These are phyloP conservation scores for Austroboletus eburneus DNA, from an alignment of 768 basidiomycete species.

Conservation along the genomic window DNA sequence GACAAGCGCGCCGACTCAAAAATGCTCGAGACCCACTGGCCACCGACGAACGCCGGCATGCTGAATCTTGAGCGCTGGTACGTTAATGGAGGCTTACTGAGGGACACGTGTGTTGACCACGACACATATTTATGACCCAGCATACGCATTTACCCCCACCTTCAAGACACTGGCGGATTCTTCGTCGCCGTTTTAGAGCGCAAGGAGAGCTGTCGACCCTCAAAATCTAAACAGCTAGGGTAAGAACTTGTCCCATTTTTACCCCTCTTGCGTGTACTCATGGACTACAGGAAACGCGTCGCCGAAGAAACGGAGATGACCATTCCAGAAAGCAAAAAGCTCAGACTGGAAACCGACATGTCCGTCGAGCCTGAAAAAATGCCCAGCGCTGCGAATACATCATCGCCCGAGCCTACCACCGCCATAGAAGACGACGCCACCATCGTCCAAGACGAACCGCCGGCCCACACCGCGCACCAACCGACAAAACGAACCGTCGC, in stretches of 20 bases:
- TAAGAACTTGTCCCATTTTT: not conserved
- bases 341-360: constrained; percentile 34
- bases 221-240: constrained; percentile 10
- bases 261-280: constrained; percentile 1
- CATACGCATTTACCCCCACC: constrained; percentile 87
- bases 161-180: constrained; percentile 97
- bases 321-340: constrained; percentile 49
- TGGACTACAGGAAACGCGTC: constrained; percentile 39
- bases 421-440: constrained; percentile 2
- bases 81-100: constrained; percentile 12
- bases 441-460: constrained; percentile 2
- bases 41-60: constrained; percentile 57
- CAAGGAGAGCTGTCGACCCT: constrained; percentile 22
- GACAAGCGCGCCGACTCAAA: constrained; percentile 51
- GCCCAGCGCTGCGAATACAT: constrained; percentile 2
- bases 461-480: not conserved
- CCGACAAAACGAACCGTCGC: constrained; percentile 13
- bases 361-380: constrained; percentile 3
- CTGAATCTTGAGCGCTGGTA: constrained; percentile 74
- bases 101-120: not conserved
- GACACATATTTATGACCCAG: constrained; percentile 35
- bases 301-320: constrained; percentile 39
- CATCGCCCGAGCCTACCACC: constrained; percentile 1
- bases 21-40: constrained; percentile 75
- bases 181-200: constrained; percentile 88